Conservation (phyloP, 108 stramenopile genomes). For the Chaetoceros tenuissimus region DNA sequence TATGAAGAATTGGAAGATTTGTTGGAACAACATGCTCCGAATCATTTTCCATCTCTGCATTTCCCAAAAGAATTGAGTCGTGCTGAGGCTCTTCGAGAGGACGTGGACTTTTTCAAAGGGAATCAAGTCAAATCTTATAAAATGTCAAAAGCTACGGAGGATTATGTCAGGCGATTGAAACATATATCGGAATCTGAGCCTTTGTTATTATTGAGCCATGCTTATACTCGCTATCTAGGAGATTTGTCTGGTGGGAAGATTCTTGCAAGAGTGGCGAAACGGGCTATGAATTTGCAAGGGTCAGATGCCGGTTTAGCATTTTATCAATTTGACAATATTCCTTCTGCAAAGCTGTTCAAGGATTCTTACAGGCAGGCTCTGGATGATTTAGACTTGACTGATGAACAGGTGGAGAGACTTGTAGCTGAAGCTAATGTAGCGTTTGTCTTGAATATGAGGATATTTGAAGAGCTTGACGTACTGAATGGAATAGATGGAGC, state of each 20-base stretch:
- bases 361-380: conserved; percentile 64
- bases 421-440: conserved; percentile 88
- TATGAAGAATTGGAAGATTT: conserved; percentile 61
- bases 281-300: conserved; percentile 45
- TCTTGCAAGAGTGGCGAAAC: conserved; percentile 57
- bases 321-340: conserved; percentile 66
- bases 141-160: conserved; percentile 59
- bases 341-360: conserved; percentile 72
- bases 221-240: conserved; percentile 87
- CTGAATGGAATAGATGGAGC: conserved; percentile 45
- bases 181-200: conserved; percentile 46
- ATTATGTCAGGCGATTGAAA: conserved; percentile 64
- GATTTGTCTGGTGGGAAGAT: conserved; percentile 82
- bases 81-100: conserved; percentile 42
- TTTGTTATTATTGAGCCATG: conserved; percentile 70
- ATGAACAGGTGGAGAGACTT: conserved; percentile 32
- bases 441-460: conserved; percentile 78
- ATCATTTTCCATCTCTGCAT: conserved; percentile 51
- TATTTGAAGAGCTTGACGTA: conserved; percentile 89
- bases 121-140: conserved; percentile 1
- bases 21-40: conserved; percentile 50
- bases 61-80: conserved; percentile 67
- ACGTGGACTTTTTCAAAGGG: conserved; percentile 59
- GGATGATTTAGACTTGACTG: conserved; percentile 45
- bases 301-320: conserved; percentile 51